Conservation (phyloP, 2,329 filamentous ascomycete species). For the Aspergillus calidoustus region DNA sequence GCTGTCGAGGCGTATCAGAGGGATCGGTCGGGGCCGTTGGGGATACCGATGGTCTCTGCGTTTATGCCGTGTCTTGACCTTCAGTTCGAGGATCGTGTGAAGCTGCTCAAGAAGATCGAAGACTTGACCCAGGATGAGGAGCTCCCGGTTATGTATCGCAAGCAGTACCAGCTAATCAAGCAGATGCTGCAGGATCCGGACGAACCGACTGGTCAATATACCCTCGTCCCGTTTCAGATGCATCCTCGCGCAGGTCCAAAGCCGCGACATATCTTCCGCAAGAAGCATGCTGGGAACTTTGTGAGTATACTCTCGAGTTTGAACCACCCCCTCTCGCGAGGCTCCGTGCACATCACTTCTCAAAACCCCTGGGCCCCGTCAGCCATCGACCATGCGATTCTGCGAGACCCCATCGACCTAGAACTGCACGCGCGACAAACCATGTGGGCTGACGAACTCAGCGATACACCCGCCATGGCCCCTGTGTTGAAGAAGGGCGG, state of each 20-base stretch:
- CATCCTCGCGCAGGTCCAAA: slow-evolving; percentile 16
- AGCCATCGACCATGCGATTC: slow-evolving; percentile 49
- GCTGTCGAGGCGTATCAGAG: slow-evolving; percentile 31
- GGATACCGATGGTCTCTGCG: slow-evolving; percentile 22
- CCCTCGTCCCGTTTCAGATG: slow-evolving; percentile 29
- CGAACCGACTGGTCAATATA: slow-evolving; percentile 26
- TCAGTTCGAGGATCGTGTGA: background rate
- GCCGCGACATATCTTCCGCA: slow-evolving; percentile 19
- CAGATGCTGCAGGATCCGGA: slow-evolving; percentile 20
- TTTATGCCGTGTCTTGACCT: background rate
- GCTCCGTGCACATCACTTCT: slow-evolving; percentile 45
- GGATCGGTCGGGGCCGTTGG: slow-evolving; percentile 31
- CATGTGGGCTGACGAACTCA: slow-evolving; percentile 39
- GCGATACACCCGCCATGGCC: slow-evolving; percentile 34
- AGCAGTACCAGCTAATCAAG: slow-evolving; percentile 11
- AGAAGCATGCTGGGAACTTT: slow-evolving; percentile 22
- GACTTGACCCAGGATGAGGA: background rate
- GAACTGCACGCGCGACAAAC: slow-evolving; percentile 45
- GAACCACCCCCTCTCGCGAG: slow-evolving; percentile 37
- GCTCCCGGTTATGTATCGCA: background rate
- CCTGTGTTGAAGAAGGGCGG: slow-evolving; percentile 39
- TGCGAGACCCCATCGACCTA: slow-evolving; percentile 51
- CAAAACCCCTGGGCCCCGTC: slow-evolving; percentile 39
- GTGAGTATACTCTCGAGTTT: slow-evolving; percentile 30
- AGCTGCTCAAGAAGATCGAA: background rate